These are phyloP conservation scores for Fraxinus americana DNA, from an alignment of 257 asterid species.

Conservation along the genomic window DNA sequence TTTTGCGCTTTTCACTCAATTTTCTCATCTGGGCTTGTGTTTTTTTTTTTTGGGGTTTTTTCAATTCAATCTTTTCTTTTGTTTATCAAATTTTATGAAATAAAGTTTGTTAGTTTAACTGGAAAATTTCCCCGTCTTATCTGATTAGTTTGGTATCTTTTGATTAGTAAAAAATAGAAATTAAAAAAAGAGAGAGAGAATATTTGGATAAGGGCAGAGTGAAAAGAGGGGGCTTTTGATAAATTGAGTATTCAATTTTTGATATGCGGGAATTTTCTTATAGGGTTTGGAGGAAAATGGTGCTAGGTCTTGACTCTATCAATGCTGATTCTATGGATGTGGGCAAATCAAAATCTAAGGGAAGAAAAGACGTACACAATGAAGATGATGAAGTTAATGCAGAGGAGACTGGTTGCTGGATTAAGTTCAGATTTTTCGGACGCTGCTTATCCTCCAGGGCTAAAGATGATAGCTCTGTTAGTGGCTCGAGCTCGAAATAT, in stretches of 20 bases:
- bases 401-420: constrained; percentile 57
- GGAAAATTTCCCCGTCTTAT: constrained; percentile 30
- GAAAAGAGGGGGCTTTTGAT: constrained; percentile 31
- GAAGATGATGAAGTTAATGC: constrained; percentile 50
- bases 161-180: constrained; percentile 26
- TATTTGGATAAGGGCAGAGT: constrained; percentile 45
- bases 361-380: constrained; percentile 39
- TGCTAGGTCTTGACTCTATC: constrained; percentile 44
- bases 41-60: not conserved
- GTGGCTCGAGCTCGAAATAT: constrained; percentile 60
- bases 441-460: constrained; percentile 68
- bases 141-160: constrained; percentile 47
- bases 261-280: constrained; percentile 28
- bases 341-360: constrained; percentile 48
- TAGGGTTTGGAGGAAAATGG: constrained; percentile 50
- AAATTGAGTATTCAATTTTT: constrained; percentile 24
- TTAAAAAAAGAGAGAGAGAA: constrained; percentile 26
- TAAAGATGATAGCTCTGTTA: constrained; percentile 60
- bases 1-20: not conserved
- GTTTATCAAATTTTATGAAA: constrained; percentile 25
- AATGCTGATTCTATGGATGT: constrained; percentile 33
- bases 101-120: constrained; percentile 10
- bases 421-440: constrained; percentile 58
- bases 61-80: constrained; percentile 28
- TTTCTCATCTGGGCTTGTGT: constrained; percentile 30